phyloP scores from a whole-genome alignment of 2,329 filamentous ascomycete species.

The Diaporthe sp. region DNA sequence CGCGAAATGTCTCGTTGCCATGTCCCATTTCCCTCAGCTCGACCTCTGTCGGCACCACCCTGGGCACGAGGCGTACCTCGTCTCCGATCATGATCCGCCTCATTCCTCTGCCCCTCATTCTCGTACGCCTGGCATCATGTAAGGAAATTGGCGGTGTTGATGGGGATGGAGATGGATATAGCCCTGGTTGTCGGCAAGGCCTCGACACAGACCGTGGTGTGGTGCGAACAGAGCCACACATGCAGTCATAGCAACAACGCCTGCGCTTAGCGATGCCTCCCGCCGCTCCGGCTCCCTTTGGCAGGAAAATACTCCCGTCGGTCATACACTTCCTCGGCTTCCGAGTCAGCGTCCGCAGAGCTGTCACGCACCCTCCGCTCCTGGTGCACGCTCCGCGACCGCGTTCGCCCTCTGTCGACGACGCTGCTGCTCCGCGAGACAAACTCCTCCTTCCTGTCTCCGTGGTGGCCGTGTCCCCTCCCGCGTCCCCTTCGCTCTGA shows the following conservation, averaged over 20 bases:
- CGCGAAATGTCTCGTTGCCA: not conserved
- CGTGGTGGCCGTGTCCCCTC: not conserved
- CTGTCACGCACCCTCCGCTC: slow-evolving; percentile 34
- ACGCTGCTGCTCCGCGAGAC: slow-evolving; percentile 37
- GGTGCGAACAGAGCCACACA: not conserved
- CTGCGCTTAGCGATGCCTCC: slow-evolving; percentile 13
- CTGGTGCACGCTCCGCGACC: slow-evolving; percentile 40
- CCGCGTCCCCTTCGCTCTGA: slow-evolving; percentile 22
- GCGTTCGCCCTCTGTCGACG: slow-evolving; percentile 37
- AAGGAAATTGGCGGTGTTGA: not conserved
- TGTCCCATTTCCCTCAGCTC: not conserved
- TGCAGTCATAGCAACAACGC: not conserved
- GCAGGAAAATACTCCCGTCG: slow-evolving; percentile 30
- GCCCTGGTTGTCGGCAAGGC: not conserved
- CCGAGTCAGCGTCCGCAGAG: slow-evolving; percentile 36
- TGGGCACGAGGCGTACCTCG: slow-evolving; percentile 11
- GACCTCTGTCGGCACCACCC: not conserved
- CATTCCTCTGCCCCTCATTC: not conserved
- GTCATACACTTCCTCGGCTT: slow-evolving; percentile 33
- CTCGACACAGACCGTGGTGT: not conserved
- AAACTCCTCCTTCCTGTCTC: slow-evolving; percentile 15
- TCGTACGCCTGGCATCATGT: not conserved
- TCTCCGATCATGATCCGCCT: slow-evolving; percentile 29
- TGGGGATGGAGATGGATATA: not conserved
- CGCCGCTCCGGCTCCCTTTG: not conserved